A percentile compares a stretch with the other conserved stretches of the same genome.
Conservation (phyloP, 192 early-diverging fungal genomes). For the Backusella sp. region DNA sequence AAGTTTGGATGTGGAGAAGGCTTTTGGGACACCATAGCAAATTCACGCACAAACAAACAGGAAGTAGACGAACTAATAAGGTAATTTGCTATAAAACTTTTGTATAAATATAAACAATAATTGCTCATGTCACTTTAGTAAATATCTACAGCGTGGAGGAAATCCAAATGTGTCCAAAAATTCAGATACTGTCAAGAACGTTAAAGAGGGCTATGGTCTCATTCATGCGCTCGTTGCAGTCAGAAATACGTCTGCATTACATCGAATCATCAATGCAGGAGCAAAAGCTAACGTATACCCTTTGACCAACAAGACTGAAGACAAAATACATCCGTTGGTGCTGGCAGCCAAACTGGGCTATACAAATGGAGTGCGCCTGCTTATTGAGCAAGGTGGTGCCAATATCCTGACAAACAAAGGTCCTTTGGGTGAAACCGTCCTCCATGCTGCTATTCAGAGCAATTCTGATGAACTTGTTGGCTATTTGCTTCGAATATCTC, state of each 20-base stretch:
- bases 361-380: constrained; percentile 24
- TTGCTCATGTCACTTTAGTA: constrained; percentile 14
- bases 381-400: constrained; percentile 18
- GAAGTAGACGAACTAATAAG: constrained; percentile 23
- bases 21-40: constrained; percentile 26
- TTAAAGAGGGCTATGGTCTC: constrained; percentile 29
- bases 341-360: constrained; percentile 26
- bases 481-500: constrained; percentile 15
- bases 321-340: constrained; percentile 16
- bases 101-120: neutral
- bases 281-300: constrained; percentile 27
- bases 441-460: constrained; percentile 24
- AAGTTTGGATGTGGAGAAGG: constrained; percentile 27
- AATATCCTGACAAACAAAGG: constrained; percentile 17
- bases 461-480: constrained; percentile 11
- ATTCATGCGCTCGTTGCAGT: constrained; percentile 27
- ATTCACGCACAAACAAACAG: neutral
- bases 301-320: constrained; percentile 2
- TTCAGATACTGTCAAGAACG: constrained; percentile 9
- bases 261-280: constrained; percentile 23
- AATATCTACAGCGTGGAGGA: constrained; percentile 30
- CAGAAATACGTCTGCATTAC: constrained; percentile 21
- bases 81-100: constrained; percentile 11
- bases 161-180: constrained; percentile 32
- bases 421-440: neutral